These are phyloP conservation scores for Prosopis cineraria DNA, from an alignment of 306 rosid genomes.

Conservation along the genomic window DNA sequence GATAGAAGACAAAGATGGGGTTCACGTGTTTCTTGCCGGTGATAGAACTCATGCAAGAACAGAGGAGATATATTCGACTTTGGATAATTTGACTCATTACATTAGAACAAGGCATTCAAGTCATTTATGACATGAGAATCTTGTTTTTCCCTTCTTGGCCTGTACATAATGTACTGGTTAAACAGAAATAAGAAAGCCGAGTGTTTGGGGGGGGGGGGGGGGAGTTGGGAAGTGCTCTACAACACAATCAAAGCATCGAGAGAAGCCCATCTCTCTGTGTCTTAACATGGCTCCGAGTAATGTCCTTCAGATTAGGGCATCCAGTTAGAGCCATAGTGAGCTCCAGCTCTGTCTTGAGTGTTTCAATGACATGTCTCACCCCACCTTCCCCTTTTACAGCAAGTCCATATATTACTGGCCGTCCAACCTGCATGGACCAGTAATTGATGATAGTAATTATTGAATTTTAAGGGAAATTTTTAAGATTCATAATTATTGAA, in stretches of 20 bases:
- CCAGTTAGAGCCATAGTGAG: conserved; percentile 63
- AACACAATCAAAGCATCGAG: conserved; percentile 48
- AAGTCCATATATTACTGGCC: conserved; percentile 54
- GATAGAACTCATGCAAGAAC: conserved; percentile 48
- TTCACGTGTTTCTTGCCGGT: conserved; percentile 58
- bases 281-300: conserved; percentile 55
- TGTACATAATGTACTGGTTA: not conserved
- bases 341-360: conserved; percentile 61
- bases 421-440: conserved; percentile 50
- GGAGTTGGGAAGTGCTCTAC: not conserved
- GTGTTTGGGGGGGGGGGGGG: not conserved
- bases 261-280: conserved; percentile 38
- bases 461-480: not conserved
- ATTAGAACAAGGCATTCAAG: conserved; percentile 34
- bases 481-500: not conserved
- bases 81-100: conserved; percentile 38
- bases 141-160: conserved; percentile 1
- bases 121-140: conserved; percentile 19
- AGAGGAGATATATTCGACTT: conserved; percentile 45
- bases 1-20: conserved; percentile 61
- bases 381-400: conserved; percentile 64
- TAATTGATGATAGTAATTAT: not conserved
- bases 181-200: not conserved
- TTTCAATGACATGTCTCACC: conserved; percentile 51
- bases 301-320: conserved; percentile 46